phyloP scores from a whole-genome alignment of 2,329 filamentous ascomycete genomes.

The Purpureocillium lavendulum region DNA sequence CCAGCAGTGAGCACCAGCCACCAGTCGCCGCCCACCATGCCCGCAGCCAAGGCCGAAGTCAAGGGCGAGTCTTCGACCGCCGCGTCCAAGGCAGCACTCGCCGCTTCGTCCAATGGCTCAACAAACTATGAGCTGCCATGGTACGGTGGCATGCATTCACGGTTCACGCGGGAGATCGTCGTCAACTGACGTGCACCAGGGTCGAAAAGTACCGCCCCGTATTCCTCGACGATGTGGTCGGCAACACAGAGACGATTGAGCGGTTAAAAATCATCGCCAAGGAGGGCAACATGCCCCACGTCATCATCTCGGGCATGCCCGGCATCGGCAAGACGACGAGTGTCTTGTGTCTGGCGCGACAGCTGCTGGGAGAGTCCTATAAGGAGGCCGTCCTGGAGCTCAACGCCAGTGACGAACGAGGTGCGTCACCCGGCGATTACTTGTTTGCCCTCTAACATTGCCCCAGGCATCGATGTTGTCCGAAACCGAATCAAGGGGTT shows the following conservation, averaged over 20 bases:
- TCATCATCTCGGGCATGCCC: conserved; percentile 99
- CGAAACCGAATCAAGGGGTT: conserved; percentile 97
- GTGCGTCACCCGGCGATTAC: conserved; percentile 25
- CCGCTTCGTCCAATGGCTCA: conserved; percentile 39
- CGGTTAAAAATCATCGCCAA: conserved; percentile 96
- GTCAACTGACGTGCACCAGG: conserved; percentile 48
- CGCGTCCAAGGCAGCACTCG: conserved; percentile 47
- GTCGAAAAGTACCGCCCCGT: conserved; percentile 97
- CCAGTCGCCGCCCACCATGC: conserved; percentile 30
- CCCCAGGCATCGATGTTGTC: conserved; percentile 83
- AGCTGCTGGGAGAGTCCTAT: conserved; percentile 85
- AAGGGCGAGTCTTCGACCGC: conserved; percentile 54
- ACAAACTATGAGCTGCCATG: conserved; percentile 70
- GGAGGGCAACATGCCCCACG: conserved; percentile 98
- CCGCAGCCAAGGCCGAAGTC: conserved; percentile 40
- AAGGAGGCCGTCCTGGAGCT: conserved; percentile 96
- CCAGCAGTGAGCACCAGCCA: no score
- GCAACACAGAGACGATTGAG: conserved; percentile 96
- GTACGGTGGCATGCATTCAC: conserved; percentile 31
- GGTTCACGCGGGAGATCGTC: neutral
- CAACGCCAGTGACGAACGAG: conserved; percentile 93
- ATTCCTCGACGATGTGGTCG: conserved; percentile 93
- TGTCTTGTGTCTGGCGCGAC: conserved; percentile 83
- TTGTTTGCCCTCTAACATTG: neutral
- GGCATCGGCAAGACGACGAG: conserved; percentile 98